phyloP scores from a whole-genome alignment of 1,139 yeast genomes.

The Nadsonia commutata region DNA sequence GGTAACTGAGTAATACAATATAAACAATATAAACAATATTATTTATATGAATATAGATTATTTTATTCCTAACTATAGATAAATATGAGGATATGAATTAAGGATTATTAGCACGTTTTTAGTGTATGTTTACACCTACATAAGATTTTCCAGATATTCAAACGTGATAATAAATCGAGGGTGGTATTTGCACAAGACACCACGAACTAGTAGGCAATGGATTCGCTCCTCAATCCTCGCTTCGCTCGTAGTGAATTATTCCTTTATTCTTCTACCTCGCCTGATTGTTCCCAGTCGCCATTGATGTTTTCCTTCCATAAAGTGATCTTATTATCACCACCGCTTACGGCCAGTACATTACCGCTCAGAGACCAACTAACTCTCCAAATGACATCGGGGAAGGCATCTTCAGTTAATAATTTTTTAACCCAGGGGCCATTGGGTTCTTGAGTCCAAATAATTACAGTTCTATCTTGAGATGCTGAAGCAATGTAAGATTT shows the following conservation, averaged over 20 bases:
- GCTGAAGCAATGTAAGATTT: slow-evolving; percentile 95
- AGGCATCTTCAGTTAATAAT: slow-evolving; percentile 58
- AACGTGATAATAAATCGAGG: no score
- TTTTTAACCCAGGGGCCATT: slow-evolving; percentile 59
- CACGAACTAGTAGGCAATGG: no score
- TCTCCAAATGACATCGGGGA: slow-evolving; percentile 97
- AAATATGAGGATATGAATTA: no score
- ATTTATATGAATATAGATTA: no score
- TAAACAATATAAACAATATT: no score
- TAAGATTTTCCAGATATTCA: no score
- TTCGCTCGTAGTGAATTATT: background rate
- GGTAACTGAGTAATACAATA: no score
- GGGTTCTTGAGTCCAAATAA: slow-evolving; percentile 80
- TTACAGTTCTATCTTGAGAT: slow-evolving; percentile 88
- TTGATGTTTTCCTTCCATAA: slow-evolving; percentile 91
- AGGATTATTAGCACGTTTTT: no score
- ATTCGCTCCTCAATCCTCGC: no score
- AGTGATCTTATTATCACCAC: slow-evolving; percentile 92
- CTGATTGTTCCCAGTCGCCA: slow-evolving; percentile 95
- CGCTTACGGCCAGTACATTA: slow-evolving; percentile 84
- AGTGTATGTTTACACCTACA: no score
- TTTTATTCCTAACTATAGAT: no score
- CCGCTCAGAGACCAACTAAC: slow-evolving; percentile 97
- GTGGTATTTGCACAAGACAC: no score
- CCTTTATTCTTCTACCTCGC: slow-evolving; percentile 70